Percentiles rank a stretch among this genome's conserved stretches.
These are phyloP conservation scores for Salix koriyanagi DNA, from an alignment of 345 rosid genomes.

Conservation along the genomic window DNA sequence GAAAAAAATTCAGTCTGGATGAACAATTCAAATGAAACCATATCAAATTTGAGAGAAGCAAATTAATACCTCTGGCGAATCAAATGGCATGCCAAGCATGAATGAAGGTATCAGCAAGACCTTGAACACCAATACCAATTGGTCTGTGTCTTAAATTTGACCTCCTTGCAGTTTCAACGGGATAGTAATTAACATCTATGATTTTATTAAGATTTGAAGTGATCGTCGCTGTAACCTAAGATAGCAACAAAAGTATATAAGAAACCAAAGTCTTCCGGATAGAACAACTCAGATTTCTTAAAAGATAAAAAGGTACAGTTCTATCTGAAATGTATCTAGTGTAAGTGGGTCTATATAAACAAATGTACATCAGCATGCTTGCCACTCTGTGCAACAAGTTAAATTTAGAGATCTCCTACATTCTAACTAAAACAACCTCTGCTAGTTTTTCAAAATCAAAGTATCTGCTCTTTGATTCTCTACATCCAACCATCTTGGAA, in stretches of 20 bases:
- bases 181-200: constrained; percentile 80
- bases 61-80: constrained; percentile 62
- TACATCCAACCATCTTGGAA: constrained; percentile 70
- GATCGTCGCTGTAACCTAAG: constrained; percentile 52
- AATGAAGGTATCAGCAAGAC: constrained; percentile 89
- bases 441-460: constrained; percentile 84
- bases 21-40: not conserved
- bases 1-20: not conserved
- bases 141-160: constrained; percentile 86
- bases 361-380: not conserved
- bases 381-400: not conserved
- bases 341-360: not conserved
- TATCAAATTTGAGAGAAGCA: not conserved
- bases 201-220: constrained; percentile 71
- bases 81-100: constrained; percentile 88
- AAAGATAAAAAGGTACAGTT: not conserved
- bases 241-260: not conserved
- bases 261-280: not conserved
- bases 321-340: not conserved
- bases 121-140: constrained; percentile 88
- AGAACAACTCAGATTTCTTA: not conserved
- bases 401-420: not conserved
- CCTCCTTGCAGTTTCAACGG: constrained; percentile 72
- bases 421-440: constrained; percentile 45
- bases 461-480: constrained; percentile 57